phyloP scores from a whole-genome alignment of 2,329 filamentous ascomycete genomes.

The Trichoderma cornu-damae region DNA sequence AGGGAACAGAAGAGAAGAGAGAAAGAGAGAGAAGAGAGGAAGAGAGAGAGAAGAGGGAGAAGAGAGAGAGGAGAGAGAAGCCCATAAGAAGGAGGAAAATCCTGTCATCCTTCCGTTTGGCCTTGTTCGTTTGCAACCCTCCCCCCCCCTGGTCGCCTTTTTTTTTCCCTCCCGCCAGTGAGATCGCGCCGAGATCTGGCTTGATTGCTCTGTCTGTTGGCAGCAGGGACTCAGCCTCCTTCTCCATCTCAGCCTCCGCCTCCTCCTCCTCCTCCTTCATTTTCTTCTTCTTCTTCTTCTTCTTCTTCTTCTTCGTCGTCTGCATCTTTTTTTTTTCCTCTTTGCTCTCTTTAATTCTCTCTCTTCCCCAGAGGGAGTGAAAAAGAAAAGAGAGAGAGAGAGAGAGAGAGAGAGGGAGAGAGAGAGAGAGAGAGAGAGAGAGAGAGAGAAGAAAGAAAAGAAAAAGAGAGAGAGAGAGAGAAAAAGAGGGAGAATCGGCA shows the following conservation, averaged over 20 bases:
- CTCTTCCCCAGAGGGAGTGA: background rate
- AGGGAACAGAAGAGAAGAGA: background rate
- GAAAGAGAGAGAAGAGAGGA: background rate
- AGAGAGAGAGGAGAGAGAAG: background rate
- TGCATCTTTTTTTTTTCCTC: too few species aligned
- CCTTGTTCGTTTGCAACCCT: too few species aligned
- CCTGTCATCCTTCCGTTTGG: background rate
- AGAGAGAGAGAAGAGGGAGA: background rate
- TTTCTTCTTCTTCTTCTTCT: too few species aligned
- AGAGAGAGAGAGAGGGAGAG: background rate
- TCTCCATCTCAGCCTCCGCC: too few species aligned
- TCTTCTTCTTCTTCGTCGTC: too few species aligned
- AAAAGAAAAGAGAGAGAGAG: background rate
- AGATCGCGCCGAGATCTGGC: background rate
- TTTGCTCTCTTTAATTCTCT: too few species aligned
- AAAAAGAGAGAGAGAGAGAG: background rate
- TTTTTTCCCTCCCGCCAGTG: background rate
- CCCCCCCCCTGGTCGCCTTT: background rate
- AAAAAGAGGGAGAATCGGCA: background rate
- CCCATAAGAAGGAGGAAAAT: background rate
- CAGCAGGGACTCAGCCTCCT: background rate
- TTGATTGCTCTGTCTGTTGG: background rate
- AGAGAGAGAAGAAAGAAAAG: background rate
- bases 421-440: background rate
- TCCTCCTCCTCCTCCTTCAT: too few species aligned